Percentiles rank a stretch among this genome's conserved stretches.
Evolutionary conservation across 2,329 filamentous ascomycete species (phyloP).

Genomic region (Microdochium nivale): DNA sequence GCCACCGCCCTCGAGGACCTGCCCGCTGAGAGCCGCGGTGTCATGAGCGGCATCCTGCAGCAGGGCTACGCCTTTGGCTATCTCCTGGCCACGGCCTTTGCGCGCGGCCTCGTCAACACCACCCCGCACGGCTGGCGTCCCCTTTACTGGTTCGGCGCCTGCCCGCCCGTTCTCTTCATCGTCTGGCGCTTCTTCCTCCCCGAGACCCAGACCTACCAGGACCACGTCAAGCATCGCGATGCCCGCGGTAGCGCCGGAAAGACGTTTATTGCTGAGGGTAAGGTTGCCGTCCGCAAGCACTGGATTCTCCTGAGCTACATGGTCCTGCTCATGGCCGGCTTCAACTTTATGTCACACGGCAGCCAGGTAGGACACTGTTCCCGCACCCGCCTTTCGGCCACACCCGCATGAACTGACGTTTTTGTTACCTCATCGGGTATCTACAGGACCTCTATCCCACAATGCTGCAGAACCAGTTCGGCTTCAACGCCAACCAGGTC

Average conservation of each 20-base stretch:
- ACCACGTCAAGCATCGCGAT: slow-evolving; percentile 56
- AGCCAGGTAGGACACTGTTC: slow-evolving; percentile 38
- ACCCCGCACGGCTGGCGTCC: slow-evolving; percentile 76
- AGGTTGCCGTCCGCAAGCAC: slow-evolving; percentile 68
- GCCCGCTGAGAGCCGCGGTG: slow-evolving; percentile 56
- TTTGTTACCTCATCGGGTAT: slow-evolving; percentile 5
- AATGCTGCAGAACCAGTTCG: slow-evolving; percentile 48
- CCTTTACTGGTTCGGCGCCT: slow-evolving; percentile 82
- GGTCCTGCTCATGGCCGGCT: slow-evolving; percentile 79
- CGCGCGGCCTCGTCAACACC: slow-evolving; percentile 62
- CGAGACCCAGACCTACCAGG: slow-evolving; percentile 66
- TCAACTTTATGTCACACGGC: slow-evolving; percentile 86
- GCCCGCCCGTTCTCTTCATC: slow-evolving; percentile 74
- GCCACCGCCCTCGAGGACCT: slow-evolving; percentile 73
- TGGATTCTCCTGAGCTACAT: slow-evolving; percentile 77
- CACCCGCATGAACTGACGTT: background rate
- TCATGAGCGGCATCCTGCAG: slow-evolving; percentile 70
- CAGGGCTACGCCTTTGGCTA: slow-evolving; percentile 66
- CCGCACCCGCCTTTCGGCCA: slow-evolving; percentile 28
- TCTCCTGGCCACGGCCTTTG: slow-evolving; percentile 48
- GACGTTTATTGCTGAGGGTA: slow-evolving; percentile 68
- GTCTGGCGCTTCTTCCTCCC: slow-evolving; percentile 67
- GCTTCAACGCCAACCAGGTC: slow-evolving; percentile 42
- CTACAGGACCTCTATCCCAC: slow-evolving; percentile 48
- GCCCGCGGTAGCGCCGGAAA: slow-evolving; percentile 46